phyloP scores from a whole-genome alignment of 2,329 filamentous ascomycete genomes.

The Thielaviopsis euricoi region DNA sequence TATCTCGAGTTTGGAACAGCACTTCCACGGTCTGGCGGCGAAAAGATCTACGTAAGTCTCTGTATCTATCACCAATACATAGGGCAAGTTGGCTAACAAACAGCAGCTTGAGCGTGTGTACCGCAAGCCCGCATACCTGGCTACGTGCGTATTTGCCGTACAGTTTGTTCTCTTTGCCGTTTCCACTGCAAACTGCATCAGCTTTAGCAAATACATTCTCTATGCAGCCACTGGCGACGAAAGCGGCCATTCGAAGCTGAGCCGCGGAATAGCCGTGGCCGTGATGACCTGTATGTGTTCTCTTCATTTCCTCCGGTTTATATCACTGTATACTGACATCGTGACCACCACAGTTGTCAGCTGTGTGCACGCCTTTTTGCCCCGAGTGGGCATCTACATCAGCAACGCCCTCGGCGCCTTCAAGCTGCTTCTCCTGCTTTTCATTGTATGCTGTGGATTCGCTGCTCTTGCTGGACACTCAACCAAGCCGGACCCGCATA shows the following conservation, averaged over 20 bases:
- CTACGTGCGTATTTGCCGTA: slow-evolving; percentile 40
- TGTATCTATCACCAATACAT: not conserved
- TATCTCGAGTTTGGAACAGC: slow-evolving; percentile 48
- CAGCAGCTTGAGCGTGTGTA: slow-evolving; percentile 37
- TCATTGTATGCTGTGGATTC: slow-evolving; percentile 45
- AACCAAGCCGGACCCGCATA: slow-evolving; percentile 32
- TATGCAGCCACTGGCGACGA: slow-evolving; percentile 31
- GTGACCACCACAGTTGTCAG: slow-evolving; percentile 3
- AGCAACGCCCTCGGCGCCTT: slow-evolving; percentile 43
- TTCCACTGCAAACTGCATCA: slow-evolving; percentile 40
- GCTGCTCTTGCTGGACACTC: slow-evolving; percentile 36
- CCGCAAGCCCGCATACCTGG: slow-evolving; percentile 35
- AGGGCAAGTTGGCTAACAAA: too few species aligned
- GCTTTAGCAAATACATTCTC: slow-evolving; percentile 41
- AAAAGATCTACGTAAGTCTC: slow-evolving; percentile 39
- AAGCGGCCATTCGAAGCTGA: slow-evolving; percentile 33
- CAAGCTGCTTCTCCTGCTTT: slow-evolving; percentile 41
- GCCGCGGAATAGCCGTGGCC: slow-evolving; percentile 37
- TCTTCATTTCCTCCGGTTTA: not conserved
- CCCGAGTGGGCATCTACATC: slow-evolving; percentile 41
- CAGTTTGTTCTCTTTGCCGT: slow-evolving; percentile 47
- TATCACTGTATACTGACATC: not conserved
- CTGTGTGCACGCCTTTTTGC: slow-evolving; percentile 31
- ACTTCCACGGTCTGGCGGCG: slow-evolving; percentile 44
- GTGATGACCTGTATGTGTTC: slow-evolving; percentile 25